These are phyloP conservation scores for Kwoniella shandongensis DNA, from an alignment of 768 basidiomycete genomes.

Conservation along the genomic window DNA sequence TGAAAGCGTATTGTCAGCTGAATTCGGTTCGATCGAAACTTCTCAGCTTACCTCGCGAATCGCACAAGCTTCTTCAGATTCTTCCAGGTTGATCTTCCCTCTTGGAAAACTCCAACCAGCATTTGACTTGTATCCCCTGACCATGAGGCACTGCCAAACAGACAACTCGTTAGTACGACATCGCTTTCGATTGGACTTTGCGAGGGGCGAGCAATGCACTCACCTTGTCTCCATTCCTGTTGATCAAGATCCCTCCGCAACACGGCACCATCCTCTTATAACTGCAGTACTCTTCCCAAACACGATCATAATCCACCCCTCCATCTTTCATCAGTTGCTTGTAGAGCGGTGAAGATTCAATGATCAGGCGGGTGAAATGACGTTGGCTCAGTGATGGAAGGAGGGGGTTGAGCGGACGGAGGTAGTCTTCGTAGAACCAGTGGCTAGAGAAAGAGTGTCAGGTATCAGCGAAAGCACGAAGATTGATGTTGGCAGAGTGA, in stretches of 20 bases:
- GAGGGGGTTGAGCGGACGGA: constrained; percentile 83
- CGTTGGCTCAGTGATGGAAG: constrained; percentile 86
- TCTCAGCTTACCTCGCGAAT: constrained; percentile 72
- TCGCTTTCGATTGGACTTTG: neutral
- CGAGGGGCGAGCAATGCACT: constrained; percentile 15
- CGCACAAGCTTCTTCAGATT: constrained; percentile 79
- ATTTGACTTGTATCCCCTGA: constrained; percentile 95
- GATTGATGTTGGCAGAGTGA: too few species aligned
- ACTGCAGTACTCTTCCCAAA: constrained; percentile 69
- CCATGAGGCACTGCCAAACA: constrained; percentile 92
- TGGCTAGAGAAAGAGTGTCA: constrained; percentile 61
- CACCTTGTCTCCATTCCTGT: constrained; percentile 89
- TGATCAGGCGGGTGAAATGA: constrained; percentile 88
- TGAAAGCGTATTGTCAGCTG: constrained; percentile 50
- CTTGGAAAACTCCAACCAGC: constrained; percentile 99
- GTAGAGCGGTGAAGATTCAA: constrained; percentile 59
- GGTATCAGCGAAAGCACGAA: neutral
- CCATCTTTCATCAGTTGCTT: constrained; percentile 17
- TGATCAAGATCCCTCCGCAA: constrained; percentile 95
- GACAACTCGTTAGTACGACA: constrained; percentile 4
- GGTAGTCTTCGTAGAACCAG: constrained; percentile 99
- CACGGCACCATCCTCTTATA: constrained; percentile 97
- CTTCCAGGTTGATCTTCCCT: constrained; percentile 97
- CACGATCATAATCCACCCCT: constrained; percentile 37
- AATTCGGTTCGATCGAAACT: neutral